Evolutionary conservation across 257 asterid genomes (phyloP).

Genomic region (Plantago elongata): DNA sequence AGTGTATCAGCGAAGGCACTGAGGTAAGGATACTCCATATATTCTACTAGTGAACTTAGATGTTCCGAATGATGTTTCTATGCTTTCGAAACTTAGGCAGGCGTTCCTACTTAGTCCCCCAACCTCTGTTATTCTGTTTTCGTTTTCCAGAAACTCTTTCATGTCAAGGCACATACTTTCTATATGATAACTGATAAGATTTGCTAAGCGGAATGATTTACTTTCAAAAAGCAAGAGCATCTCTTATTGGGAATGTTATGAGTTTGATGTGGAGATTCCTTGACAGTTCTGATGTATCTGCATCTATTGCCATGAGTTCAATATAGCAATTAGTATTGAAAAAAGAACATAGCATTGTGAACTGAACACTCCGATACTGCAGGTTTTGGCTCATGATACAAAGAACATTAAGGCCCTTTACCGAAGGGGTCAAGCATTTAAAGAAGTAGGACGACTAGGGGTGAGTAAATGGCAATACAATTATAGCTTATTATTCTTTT

Average conservation of each 20-base stretch:
- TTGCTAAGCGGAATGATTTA: constrained; percentile 15
- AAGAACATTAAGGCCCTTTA: constrained; percentile 86
- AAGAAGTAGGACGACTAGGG: constrained; percentile 57
- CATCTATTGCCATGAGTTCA: background rate
- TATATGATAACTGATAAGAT: constrained; percentile 12
- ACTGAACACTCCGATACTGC: constrained; percentile 24
- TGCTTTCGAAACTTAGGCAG: background rate
- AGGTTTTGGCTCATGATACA: constrained; percentile 72
- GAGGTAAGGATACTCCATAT: constrained; percentile 53
- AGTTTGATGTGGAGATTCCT: background rate
- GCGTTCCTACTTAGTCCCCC: background rate
- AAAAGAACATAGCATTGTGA: constrained; percentile 3
- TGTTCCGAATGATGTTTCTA: no score
- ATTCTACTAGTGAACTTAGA: background rate
- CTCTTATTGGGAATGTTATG: no score
- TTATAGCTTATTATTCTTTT: constrained; percentile 15
- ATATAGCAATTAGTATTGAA: background rate
- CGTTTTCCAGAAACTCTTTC: background rate
- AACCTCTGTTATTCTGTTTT: background rate
- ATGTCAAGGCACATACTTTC: background rate
- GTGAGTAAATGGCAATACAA: constrained; percentile 42
- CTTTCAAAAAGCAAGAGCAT: background rate
- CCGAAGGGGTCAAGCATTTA: constrained; percentile 91
- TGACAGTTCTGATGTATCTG: background rate
- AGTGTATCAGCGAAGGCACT: constrained; percentile 79